Percentiles rank a stretch among this genome's conserved stretches.
phyloP scores from a whole-genome alignment of 805 yeast species.

The Lachancea cidri region DNA sequence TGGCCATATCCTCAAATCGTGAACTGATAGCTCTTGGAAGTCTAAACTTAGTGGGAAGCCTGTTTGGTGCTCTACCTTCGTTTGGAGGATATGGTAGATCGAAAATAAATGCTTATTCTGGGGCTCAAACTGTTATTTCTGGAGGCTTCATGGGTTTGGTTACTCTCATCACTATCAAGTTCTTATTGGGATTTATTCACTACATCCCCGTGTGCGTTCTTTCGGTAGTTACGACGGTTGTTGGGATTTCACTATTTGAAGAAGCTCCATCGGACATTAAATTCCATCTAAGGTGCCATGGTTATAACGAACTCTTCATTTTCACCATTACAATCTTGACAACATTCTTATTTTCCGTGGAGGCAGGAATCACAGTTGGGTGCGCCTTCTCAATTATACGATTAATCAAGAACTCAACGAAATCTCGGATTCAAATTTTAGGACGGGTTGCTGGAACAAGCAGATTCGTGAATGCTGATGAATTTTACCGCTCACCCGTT shows the following conservation, averaged over 20 bases:
- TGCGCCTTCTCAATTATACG: constrained; percentile 72
- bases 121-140: constrained; percentile 81
- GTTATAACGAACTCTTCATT: constrained; percentile 71
- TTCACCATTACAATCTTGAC: constrained; percentile 58
- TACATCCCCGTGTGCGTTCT: constrained; percentile 75
- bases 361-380: constrained; percentile 87
- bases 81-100: constrained; percentile 97
- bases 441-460: constrained; percentile 61
- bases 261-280: constrained; percentile 77
- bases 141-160: constrained; percentile 77
- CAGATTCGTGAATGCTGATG: constrained; percentile 69
- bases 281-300: constrained; percentile 69
- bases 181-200: constrained; percentile 56
- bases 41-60: constrained; percentile 58
- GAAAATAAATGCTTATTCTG: constrained; percentile 79
- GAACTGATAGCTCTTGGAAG: constrained; percentile 87
- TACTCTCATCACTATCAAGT: constrained; percentile 60
- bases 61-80: constrained; percentile 70
- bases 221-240: constrained; percentile 72
- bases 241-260: constrained; percentile 70
- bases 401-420: constrained; percentile 73
- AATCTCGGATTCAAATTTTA: constrained; percentile 78
- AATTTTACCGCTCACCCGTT: constrained; percentile 37
- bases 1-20: constrained; percentile 70
- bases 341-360: constrained; percentile 72